Percentiles rank a stretch among this genome's conserved stretches.
These are phyloP conservation scores for Phaeosphaeriaceae sp. DNA, from an alignment of 2,329 filamentous ascomycete genomes.

Conservation along the genomic window DNA sequence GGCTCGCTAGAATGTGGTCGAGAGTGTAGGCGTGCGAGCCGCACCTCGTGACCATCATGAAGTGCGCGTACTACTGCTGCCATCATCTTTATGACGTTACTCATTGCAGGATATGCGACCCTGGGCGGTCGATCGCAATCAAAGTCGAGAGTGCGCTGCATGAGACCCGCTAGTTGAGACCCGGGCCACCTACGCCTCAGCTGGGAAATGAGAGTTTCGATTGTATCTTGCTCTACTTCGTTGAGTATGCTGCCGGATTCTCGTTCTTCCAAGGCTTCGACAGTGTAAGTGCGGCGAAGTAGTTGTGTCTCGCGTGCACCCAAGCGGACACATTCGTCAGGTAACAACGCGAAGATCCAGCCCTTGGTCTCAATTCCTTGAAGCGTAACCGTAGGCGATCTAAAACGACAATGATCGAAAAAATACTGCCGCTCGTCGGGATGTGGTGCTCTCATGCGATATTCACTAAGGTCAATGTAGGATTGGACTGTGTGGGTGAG, in stretches of 20 bases:
- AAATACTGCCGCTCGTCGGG: constrained; percentile 12
- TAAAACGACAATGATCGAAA: constrained; percentile 23
- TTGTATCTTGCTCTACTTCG: neutral
- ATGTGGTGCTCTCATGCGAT: constrained; percentile 11
- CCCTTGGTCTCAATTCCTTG: constrained; percentile 17
- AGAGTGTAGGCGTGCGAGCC: constrained; percentile 11
- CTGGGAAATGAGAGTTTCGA: neutral
- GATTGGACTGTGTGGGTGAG: neutral
- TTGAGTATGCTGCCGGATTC: constrained; percentile 1
- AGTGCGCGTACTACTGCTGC: constrained; percentile 13
- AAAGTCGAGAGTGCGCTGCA: constrained; percentile 3
- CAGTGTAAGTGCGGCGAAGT: neutral
- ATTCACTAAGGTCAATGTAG: constrained; percentile 9
- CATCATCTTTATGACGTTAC: constrained; percentile 15
- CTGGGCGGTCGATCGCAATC: neutral
- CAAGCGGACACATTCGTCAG: neutral
- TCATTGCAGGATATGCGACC: constrained; percentile 1
- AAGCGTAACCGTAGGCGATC: constrained; percentile 5
- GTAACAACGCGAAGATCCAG: constrained; percentile 12
- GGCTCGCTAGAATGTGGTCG: constrained; percentile 5
- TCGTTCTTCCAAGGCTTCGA: neutral
- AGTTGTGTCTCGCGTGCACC: neutral
- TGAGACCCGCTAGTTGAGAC: neutral
- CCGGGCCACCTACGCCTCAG: neutral
- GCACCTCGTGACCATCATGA: constrained; percentile 5